phyloP scores from a whole-genome alignment of 2,329 filamentous ascomycete genomes.

The Sordariomycetes sp. region DNA sequence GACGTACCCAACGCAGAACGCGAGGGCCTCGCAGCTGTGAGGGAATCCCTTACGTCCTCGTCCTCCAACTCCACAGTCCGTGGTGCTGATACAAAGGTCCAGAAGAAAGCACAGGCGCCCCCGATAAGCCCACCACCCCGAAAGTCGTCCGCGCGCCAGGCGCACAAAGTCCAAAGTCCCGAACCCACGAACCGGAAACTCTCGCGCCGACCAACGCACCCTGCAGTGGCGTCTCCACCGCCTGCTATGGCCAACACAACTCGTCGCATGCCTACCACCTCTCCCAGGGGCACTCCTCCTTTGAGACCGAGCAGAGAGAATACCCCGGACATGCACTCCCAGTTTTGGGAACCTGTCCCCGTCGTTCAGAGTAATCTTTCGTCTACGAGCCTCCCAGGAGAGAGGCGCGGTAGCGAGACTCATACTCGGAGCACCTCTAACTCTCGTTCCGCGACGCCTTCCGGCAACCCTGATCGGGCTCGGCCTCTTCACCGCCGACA shows the following conservation, averaged over 20 bases:
- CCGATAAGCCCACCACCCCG: constrained; percentile 52
- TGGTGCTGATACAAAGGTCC: constrained; percentile 25
- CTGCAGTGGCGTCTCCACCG: constrained; percentile 18
- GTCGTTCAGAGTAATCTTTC: constrained; percentile 54
- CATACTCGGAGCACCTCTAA: constrained; percentile 14
- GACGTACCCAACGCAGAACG: constrained; percentile 34
- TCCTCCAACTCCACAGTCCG: constrained; percentile 62
- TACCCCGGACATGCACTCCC: constrained; percentile 49
- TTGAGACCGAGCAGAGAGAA: constrained; percentile 58
- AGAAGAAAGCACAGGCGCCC: constrained; percentile 33
- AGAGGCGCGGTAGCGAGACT: constrained; percentile 33
- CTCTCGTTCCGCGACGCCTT: constrained; percentile 22
- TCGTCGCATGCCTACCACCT: constrained; percentile 5
- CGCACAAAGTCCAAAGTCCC: constrained; percentile 18
- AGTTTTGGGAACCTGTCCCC: constrained; percentile 38
- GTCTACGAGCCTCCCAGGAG: constrained; percentile 31
- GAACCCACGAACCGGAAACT: constrained; percentile 26
- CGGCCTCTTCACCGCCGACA: constrained; percentile 12
- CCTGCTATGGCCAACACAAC: constrained; percentile 19
- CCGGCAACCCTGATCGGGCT: constrained; percentile 18
- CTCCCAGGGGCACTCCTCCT: constrained; percentile 31
- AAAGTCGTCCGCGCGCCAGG: constrained; percentile 46
- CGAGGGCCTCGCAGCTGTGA: constrained; percentile 52
- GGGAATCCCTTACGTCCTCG: constrained; percentile 61
- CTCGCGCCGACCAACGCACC: constrained; percentile 17